Percentiles rank a stretch among this genome's conserved stretches.
Conservation (phyloP, 768 basidiomycete genomes). For the Termitomyces sp. region DNA sequence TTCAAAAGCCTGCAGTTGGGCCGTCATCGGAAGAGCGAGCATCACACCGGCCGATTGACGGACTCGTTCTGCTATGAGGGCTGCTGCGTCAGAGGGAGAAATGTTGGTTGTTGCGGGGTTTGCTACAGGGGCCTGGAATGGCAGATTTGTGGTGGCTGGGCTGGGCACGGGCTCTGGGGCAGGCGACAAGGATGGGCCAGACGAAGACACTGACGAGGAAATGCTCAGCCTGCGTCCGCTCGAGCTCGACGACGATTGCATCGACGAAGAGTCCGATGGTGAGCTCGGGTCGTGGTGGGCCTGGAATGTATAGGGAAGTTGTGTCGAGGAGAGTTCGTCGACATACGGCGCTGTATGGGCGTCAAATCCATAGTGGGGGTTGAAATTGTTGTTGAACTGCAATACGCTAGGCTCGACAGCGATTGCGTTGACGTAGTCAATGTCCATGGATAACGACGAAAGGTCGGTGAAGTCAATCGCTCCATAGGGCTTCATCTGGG, state of each 20-base stretch:
- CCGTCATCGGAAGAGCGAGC: constrained; percentile 40
- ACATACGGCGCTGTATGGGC: constrained; percentile 8
- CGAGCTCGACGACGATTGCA: constrained; percentile 19
- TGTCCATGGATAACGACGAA: constrained; percentile 42
- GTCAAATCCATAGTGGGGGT: constrained; percentile 21
- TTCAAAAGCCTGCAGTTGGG: constrained; percentile 26
- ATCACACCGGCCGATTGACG: constrained; percentile 54
- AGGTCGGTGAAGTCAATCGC: constrained; percentile 40
- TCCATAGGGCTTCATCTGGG: constrained; percentile 25
- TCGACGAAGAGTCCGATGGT: constrained; percentile 22
- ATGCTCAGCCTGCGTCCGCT: constrained; percentile 43
- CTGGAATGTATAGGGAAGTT: constrained; percentile 41
- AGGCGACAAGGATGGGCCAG: constrained; percentile 50
- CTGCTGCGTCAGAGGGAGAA: constrained; percentile 4
- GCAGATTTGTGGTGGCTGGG: constrained; percentile 19
- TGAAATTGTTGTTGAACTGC: constrained; percentile 30
- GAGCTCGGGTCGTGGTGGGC: constrained; percentile 15
- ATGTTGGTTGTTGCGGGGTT: constrained; percentile 11
- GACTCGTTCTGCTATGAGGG: constrained; percentile 42
- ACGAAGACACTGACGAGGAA: constrained; percentile 51
- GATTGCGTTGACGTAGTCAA: constrained; percentile 56
- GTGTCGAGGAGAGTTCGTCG: constrained; percentile 18
- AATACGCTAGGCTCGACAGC: constrained; percentile 62
- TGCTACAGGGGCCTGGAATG: neutral
- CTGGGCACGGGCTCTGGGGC: constrained; percentile 33